Evolutionary conservation across 495 filamentous ascomycete genomes (phyloP), one percentile per base, ranked within the genome.

Genomic region (Talaromyces borbonicus): DNA sequence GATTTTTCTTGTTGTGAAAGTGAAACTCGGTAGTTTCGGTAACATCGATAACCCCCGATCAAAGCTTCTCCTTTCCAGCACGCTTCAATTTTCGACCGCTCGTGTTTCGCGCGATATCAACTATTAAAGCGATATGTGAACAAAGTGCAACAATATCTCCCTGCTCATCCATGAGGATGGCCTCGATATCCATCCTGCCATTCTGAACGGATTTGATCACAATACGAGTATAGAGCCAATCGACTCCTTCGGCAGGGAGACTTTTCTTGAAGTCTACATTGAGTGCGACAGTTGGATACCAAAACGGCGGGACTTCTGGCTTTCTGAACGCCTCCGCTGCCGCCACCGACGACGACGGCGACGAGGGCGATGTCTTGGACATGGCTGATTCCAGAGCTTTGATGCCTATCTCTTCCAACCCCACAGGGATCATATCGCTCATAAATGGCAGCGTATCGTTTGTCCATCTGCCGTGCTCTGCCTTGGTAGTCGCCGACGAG

Each of bases 261-360:
- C 60, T 53, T 52, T 75, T 78, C 65, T 87, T 86, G 39, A 82
- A 61, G 50, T 87, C 82, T 20, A 87, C 49, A 49, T 78, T 80
- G 59, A 87, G 60, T 16, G 82, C 68, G 12, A 92, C 61, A 2
- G 85, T 93, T 0, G 85, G 86, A 63, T 89, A 90, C 87, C 87
- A 90, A 53, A 72, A 73, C 41, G 60, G 62, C 7, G 61, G 62
- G 35, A 46, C 61, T 15, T 38, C 31, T 5, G 49, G 52, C 30
- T 48, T 27, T 22, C 19, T 41, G 43, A 43, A 49, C 5, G 23
- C 27, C 29, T 42, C 41, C 23, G 53, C 51, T 36, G 54, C 35
- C 32, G 46, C 36, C 30, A 58, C 39, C 38, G 36, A 52, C n/a
- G 50, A 56, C 39, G 27, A 46, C 9, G 49, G 54, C 8, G 47